Base-by-base conservation (phyloP, 106 monocot species). In the Iris macrosiphon region DNA sequence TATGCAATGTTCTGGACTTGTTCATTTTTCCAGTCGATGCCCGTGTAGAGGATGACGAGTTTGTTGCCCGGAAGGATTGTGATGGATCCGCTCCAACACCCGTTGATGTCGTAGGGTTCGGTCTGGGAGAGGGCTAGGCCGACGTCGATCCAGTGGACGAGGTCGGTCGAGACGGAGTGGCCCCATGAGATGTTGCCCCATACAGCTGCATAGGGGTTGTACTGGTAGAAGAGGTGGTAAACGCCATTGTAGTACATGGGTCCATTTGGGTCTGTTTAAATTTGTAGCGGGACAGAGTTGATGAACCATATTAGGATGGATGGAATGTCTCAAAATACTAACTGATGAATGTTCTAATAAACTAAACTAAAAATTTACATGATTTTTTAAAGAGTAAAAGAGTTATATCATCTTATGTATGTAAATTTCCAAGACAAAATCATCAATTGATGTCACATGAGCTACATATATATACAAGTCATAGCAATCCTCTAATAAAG, bases 221-320 rank as follows among this genome's bases (percentile, higher is more conserved):
- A 76, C 17, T 76, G 75, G 64, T 76, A 76, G 44, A 76, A 76
- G 3, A 76, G 21, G 35, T 76, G 75, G 31, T 76, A 77, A 59
- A 64, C 64, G 0, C 77, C 77, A 7, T 66, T 66, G 49, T 77
- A 77, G 48, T 22, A 61, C 32, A 77, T 19, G 12, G 77, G 71
- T 0, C 54, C 77, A 49, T 49, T 49, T 6, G 48, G 48, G 5
- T 49, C 21, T 23, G 19, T 49, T 35, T n/a, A n/a, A n/a, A n/a
- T n/a, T n/a, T n/a, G n/a, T n/a, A n/a, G n/a, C n/a, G n/a, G n/a
- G n/a, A n/a, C n/a, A n/a, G n/a, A n/a, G n/a, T n/a, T n/a, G n/a
- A n/a, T 35, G 10, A 6, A 35, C 7, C 10, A 6, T 35, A n/a
- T n/a, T n/a, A n/a, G n/a, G n/a, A n/a, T n/a, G n/a, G n/a, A n/a